phyloP scores from a whole-genome alignment of 257 asterid genomes.

The Scutellaria galericulata region DNA sequence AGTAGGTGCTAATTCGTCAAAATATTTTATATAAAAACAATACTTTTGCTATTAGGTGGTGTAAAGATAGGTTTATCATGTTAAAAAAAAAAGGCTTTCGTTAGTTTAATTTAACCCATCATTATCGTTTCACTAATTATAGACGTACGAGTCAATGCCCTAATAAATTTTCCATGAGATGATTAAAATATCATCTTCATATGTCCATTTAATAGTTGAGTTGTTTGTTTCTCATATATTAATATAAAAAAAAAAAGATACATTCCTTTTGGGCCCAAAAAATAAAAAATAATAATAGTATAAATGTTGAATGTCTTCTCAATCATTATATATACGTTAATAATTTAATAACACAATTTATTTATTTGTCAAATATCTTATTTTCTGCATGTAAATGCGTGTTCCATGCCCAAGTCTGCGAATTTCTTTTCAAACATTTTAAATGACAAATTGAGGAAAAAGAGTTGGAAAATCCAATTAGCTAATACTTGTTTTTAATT shows the following conservation, averaged over 20 bases:
- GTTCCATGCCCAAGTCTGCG: no score
- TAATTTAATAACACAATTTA: no score
- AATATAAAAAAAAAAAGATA: neutral
- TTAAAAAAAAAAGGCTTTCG: neutral
- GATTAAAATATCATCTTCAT: neutral
- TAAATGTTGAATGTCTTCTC: neutral
- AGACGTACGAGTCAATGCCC: slow-evolving; percentile 4
- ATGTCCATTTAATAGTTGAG: neutral
- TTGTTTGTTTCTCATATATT: neutral
- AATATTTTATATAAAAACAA: neutral
- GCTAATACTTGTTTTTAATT: no score
- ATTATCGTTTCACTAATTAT: neutral
- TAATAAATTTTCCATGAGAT: neutral
- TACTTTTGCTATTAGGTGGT: neutral
- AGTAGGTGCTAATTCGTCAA: neutral
- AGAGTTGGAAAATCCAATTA: no score
- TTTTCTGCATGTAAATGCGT: neutral
- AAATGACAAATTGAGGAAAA: no score
- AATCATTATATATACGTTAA: neutral
- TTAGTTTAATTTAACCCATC: neutral
- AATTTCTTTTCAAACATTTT: no score
- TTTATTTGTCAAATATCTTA: no score
- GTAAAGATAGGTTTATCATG: neutral
- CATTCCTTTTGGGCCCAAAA: neutral
- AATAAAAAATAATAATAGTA: neutral